Base-by-base conservation (phyloP, 1,284 basidiomycete species). In the Ustilago cynodontis region DNA sequence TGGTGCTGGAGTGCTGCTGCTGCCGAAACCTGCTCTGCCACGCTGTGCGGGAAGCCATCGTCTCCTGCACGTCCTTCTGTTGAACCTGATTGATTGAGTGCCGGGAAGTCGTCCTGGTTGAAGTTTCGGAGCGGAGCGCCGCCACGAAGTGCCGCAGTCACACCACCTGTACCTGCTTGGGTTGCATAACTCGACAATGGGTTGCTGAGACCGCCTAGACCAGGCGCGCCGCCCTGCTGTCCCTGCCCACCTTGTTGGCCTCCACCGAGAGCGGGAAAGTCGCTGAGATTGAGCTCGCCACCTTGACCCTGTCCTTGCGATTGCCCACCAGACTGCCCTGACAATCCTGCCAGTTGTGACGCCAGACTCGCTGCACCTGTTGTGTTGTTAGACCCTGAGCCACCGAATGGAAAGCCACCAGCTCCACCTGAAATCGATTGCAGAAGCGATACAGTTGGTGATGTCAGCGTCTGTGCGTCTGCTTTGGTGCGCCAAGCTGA, bases 21-120 rank as follows among this genome's bases (percentile, higher is more conserved):
- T 56, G 81, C 81, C 28, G 77, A 80, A 20, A 76, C 81, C 67
- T 82, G 81, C 49, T 82, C 81, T 33, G 73, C 77, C 3, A 68
- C 70, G n/a, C 65, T 69, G 18, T 71, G 73, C 18, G 66, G 57
- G 52, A 76, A 79, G 43, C 55, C 72, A 43, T 72, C 69, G 31
- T 76, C 73, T n/a, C 60, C 73, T 8, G 56, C 57, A 33, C 69
- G 66, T n/a, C 62, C 69, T 39, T 65, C 72, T 52, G 59, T 54
- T 28, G 71, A 56, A 11, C 66, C 64, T 43, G 63, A 53, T 35
- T 75, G 80, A 56, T 79, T 80, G 43, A 85, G 60, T 14, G 83
- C 81, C n/a, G 82, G 82, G 39, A 84, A 85, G 65, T 85, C 83
- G 58, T 84, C 83, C 54, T 78, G 79, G 35, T 71, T 73, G 71